Conservation (phyloP, 345 rosid species). For the Rhizophora mangle region DNA sequence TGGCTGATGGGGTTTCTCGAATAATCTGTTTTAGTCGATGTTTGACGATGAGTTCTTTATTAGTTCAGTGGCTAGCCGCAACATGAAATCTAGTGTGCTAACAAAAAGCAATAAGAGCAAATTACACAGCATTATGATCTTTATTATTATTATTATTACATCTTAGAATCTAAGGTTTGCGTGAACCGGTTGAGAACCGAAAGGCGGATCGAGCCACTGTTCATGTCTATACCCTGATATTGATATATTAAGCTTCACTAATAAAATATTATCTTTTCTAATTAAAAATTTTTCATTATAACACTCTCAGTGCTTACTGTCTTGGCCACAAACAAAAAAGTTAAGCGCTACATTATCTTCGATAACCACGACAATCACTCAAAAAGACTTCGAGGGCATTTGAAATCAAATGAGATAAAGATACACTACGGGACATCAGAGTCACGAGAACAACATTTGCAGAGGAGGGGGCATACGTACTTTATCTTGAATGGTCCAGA, state of each 20-base stretch:
- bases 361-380: not conserved
- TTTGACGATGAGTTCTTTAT: constrained; percentile 6
- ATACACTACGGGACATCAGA: not conserved
- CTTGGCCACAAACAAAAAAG: not conserved
- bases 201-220: constrained; percentile 27
- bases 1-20: constrained; percentile 28
- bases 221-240: constrained; percentile 14
- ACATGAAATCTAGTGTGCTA: not conserved
- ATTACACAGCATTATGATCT: not conserved
- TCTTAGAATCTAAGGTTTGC: not conserved
- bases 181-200: constrained; percentile 28
- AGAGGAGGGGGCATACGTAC: not conserved
- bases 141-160: not conserved
- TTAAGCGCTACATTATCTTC: not conserved
- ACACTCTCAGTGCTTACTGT: not conserved
- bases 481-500: constrained; percentile 3
- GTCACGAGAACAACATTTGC: constrained; percentile 15
- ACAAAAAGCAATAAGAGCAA: not conserved
- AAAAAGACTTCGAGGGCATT: not conserved
- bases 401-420: constrained; percentile 1
- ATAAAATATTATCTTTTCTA: constrained; percentile 5
- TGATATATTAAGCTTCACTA: constrained; percentile 8
- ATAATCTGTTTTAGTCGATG: not conserved
- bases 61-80: constrained; percentile 1
- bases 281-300: not conserved